Evolutionary conservation across 306 rosid species (phyloP).

Genomic region (Gillenia trifoliata): DNA sequence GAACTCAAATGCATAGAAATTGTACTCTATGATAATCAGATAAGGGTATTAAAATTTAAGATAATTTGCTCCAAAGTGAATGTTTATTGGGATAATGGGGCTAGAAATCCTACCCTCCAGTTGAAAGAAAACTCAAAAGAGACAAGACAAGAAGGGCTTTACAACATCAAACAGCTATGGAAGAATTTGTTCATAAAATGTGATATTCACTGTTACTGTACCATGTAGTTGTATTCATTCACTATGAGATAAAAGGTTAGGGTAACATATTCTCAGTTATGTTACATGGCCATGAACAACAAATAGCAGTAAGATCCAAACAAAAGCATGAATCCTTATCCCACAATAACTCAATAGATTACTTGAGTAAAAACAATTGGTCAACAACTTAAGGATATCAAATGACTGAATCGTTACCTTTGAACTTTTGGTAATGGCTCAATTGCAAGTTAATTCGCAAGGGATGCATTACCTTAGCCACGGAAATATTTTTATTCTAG

Average conservation of each 20-base stretch:
- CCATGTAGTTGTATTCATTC: background rate
- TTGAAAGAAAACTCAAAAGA: background rate
- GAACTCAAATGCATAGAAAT: background rate
- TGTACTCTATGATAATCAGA: background rate
- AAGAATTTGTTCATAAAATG: background rate
- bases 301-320: background rate
- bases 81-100: background rate
- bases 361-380: background rate
- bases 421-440: background rate
- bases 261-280: background rate
- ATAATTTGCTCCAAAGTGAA: background rate
- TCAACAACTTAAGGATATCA: background rate
- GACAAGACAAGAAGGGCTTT: background rate
- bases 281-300: background rate
- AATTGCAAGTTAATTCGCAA: background rate
- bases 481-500: background rate
- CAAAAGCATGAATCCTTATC: background rate
- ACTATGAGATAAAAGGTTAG: background rate
- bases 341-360: background rate
- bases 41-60: background rate
- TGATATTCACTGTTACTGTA: background rate
- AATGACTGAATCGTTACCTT: background rate
- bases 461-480: background rate
- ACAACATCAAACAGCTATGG: background rate
- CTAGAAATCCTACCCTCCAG: background rate